Percentiles rank a stretch among this genome's conserved stretches.
These are phyloP conservation scores for Globisporangium perplexum DNA, from an alignment of 352 stramenopile species.

Conservation along the genomic window DNA sequence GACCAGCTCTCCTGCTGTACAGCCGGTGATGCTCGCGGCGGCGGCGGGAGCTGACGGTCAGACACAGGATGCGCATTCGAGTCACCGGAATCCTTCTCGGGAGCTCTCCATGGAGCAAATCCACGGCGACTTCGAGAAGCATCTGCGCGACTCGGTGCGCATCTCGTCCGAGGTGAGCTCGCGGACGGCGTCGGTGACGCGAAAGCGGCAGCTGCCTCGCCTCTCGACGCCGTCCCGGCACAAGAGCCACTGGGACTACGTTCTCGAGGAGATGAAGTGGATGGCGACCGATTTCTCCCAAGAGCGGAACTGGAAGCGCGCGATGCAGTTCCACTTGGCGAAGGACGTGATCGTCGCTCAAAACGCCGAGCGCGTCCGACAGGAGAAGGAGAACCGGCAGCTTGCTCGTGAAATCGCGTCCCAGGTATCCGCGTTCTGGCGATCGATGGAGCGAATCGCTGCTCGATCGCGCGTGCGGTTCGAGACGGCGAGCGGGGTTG, in stretches of 20 bases:
- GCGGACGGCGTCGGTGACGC: constrained; percentile 29
- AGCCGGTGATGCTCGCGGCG: constrained; percentile 4
- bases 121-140: constrained; percentile 35
- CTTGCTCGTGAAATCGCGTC: constrained; percentile 57
- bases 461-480: constrained; percentile 70
- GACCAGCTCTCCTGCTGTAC: neutral
- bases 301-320: constrained; percentile 95
- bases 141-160: constrained; percentile 39
- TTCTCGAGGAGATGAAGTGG: constrained; percentile 97
- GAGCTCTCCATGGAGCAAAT: constrained; percentile 17
- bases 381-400: constrained; percentile 61
- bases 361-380: constrained; percentile 60
- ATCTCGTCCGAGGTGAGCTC: constrained; percentile 35
- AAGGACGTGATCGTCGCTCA: constrained; percentile 56
- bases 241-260: constrained; percentile 90
- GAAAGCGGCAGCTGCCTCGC: constrained; percentile 70
- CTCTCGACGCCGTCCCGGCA: constrained; percentile 39
- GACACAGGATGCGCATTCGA: neutral
- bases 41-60: neutral
- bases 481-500: constrained; percentile 19
- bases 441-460: constrained; percentile 80
- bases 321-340: constrained; percentile 55
- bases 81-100: constrained; percentile 8
- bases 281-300: constrained; percentile 95
- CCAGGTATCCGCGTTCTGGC: constrained; percentile 79